These are phyloP conservation scores for Francoa sonchifolia DNA, from an alignment of 441 rosid genomes.

Conservation along the genomic window DNA sequence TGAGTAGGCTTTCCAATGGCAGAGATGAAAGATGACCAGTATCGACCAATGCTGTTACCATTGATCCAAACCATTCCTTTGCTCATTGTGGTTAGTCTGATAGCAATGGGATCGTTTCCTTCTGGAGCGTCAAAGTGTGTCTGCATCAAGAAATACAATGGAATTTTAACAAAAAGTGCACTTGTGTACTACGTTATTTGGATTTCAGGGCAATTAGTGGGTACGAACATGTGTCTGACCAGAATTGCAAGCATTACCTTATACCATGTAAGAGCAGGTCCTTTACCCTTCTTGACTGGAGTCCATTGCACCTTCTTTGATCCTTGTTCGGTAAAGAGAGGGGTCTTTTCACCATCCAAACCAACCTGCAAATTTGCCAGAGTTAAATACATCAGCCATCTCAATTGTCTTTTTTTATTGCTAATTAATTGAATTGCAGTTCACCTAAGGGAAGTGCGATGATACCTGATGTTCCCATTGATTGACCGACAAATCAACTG, in stretches of 20 bases:
- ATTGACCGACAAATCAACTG: conserved; percentile 38
- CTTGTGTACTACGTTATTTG: too few relatives aligned
- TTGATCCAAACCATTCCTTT: conserved; percentile 90
- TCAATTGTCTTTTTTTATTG: too few relatives aligned
- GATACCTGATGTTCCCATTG: conserved; percentile 56
- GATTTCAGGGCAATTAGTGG: too few relatives aligned
- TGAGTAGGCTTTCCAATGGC: conserved; percentile 61
- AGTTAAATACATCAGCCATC: not conserved
- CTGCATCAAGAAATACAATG: conserved; percentile 26
- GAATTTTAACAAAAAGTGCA: too few relatives aligned
- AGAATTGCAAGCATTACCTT: conserved; percentile 36
- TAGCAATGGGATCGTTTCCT: conserved; percentile 43
- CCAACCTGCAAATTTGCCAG: conserved; percentile 27
- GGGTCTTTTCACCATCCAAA: conserved; percentile 32
- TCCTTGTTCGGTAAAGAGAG: conserved; percentile 28
- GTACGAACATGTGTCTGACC: too few relatives aligned
- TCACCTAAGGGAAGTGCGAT: not conserved
- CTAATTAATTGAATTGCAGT: not conserved
- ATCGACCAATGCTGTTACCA: conserved; percentile 70
- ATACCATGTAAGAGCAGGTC: conserved; percentile 38
- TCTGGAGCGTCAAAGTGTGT: conserved; percentile 58
- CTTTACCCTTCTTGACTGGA: conserved; percentile 4
- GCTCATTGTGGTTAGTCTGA: conserved; percentile 49
- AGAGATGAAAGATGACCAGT: conserved; percentile 74
- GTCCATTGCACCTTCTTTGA: conserved; percentile 29